Base-by-base conservation (phyloP, 2,329 filamentous ascomycete genomes). In the Sphaerulina musiva region DNA sequence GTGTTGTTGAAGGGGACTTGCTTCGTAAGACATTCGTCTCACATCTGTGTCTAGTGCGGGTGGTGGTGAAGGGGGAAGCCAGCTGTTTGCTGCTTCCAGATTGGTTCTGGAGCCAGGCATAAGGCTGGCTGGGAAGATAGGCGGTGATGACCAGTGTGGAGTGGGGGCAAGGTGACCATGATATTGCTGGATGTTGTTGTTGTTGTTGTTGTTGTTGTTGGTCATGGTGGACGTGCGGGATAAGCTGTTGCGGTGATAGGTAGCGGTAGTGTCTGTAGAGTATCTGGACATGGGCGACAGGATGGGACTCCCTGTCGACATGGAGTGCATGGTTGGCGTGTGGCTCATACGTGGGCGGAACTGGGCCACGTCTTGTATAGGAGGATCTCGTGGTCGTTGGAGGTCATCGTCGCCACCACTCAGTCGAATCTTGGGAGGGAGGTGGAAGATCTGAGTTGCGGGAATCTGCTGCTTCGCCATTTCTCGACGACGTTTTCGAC, bases 201-300 rank as follows among this genome's bases (percentile, higher is more conserved):
- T 51, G 41, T 17, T 51, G 48, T 51, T 51, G 41, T 17, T 17
- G 14, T 51, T 51, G 41, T 29, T 29, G 26, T 51, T 51, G n/a
- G 48, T 51, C 31, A 51, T 51, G 10, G 48, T 51, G 6, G 48
- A 51, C 32, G 48, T 51, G 20, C 48, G 42, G 23, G 48, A 51
- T n/a, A 51, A 34, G 41, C 42, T 51, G 41, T 38, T 38, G 10
- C 34, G 26, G 6, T 38, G 34, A n/a, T 38, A n/a, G 4, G 48
- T 9, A 11, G 41, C 34, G 23, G 44, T 46, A 10, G 31, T 41
- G 14, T 38, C 41, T 9, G 48, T 51, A 9, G 42, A 45, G 32
- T 26, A 45, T 40, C 14, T 41, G 9, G 48, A 51, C 32, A 51
- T 32, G 6, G 41, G 48, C 31, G 48, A 51, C 8, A 46, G 29